These are phyloP conservation scores for Amanita brunnescens DNA, from an alignment of 768 basidiomycete species.

Conservation along the genomic window DNA sequence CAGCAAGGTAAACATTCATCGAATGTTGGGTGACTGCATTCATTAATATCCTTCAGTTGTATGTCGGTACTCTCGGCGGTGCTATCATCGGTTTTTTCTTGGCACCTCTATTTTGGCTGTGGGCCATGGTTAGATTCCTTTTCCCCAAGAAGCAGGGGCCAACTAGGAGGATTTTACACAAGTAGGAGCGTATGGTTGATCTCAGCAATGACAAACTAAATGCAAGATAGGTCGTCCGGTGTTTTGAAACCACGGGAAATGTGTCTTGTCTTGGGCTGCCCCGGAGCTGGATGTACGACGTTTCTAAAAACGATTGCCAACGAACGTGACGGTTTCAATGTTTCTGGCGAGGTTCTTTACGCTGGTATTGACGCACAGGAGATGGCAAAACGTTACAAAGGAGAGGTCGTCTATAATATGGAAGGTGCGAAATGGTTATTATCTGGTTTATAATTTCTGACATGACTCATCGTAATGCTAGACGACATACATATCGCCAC, in stretches of 20 bases:
- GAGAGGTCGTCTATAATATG: conserved; percentile 73
- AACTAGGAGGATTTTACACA: conserved; percentile 52
- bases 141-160: conserved; percentile 29
- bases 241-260: conserved; percentile 75
- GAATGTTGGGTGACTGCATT: background rate
- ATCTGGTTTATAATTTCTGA: background rate
- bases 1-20: conserved; percentile 38
- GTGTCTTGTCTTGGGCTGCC: conserved; percentile 82
- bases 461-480: conserved; percentile 15
- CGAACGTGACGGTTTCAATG: conserved; percentile 54
- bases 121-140: conserved; percentile 30
- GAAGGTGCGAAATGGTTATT: conserved; percentile 38
- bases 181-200: conserved; percentile 25
- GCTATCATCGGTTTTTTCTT: conserved; percentile 47
- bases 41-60: conserved; percentile 29
- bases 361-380: conserved; percentile 70
- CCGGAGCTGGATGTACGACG: conserved; percentile 78
- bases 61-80: conserved; percentile 55
- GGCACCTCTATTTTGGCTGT: conserved; percentile 39
- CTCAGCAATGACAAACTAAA: background rate
- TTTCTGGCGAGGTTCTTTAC: conserved; percentile 71
- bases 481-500: conserved; percentile 82
- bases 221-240: conserved; percentile 44
- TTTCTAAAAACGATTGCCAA: conserved; percentile 84
- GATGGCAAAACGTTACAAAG: conserved; percentile 70